Percentiles rank a stretch among this genome's conserved stretches.
Evolutionary conservation across 495 filamentous ascomycete genomes (phyloP).

Genomic region (Pyronema domesticum): DNA sequence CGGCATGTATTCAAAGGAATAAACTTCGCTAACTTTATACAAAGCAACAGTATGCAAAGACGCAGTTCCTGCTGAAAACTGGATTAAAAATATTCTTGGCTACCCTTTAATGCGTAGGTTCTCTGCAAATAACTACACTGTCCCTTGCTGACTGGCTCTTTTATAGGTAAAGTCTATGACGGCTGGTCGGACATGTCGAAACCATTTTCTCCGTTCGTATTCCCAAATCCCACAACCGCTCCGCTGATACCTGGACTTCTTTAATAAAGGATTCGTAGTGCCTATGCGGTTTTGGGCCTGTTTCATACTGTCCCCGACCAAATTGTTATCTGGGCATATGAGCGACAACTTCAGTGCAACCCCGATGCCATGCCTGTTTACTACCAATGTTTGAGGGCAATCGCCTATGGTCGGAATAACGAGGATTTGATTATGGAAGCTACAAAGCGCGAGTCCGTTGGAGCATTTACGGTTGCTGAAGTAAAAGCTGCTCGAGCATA

Average conservation of each 20-base stretch:
- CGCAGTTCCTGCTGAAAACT: slow-evolving; percentile 10
- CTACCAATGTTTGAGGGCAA: slow-evolving; percentile 30
- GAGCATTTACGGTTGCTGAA: slow-evolving; percentile 17
- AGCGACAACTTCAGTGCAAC: slow-evolving; percentile 29
- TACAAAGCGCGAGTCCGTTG: slow-evolving; percentile 23
- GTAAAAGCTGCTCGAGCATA: slow-evolving; percentile 9
- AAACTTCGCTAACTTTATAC: background rate
- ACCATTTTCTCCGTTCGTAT: slow-evolving; percentile 19
- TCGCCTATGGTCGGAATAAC: slow-evolving; percentile 27
- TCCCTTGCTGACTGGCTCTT: background rate
- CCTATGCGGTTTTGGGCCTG: slow-evolving; percentile 31
- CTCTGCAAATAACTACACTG: slow-evolving; percentile 4
- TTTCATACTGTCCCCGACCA: slow-evolving; percentile 30
- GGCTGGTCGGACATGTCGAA: slow-evolving; percentile 8
- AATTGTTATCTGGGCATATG: slow-evolving; percentile 29
- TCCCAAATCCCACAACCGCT: too few species aligned
- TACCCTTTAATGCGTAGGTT: background rate
- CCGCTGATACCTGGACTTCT: too few species aligned
- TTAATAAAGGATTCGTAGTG: slow-evolving; percentile 1
- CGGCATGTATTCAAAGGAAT: slow-evolving; percentile 2
- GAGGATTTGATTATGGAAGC: slow-evolving; percentile 27
- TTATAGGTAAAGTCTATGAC: too few species aligned
- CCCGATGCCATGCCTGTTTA: slow-evolving; percentile 28
- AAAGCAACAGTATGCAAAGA: slow-evolving; percentile 14
- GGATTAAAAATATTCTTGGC: slow-evolving; percentile 7